Conservation (phyloP, 139 green algal species). For the Picochlorum sp. region DNA sequence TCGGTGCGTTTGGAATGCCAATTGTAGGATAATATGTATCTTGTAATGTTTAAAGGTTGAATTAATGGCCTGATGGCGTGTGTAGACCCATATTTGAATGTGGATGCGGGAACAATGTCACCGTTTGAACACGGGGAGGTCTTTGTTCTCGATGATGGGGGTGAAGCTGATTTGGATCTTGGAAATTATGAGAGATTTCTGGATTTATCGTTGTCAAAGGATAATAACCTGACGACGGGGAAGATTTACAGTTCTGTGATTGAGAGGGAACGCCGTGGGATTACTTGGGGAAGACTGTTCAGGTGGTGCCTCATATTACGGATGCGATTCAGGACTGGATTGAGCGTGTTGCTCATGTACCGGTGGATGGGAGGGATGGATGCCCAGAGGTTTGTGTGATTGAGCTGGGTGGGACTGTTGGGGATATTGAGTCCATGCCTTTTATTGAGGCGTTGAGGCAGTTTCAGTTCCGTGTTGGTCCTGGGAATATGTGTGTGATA, state of each 20-base stretch:
- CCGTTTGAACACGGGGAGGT: constrained; percentile 99
- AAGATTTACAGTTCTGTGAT: constrained; percentile 94
- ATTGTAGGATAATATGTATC: not conserved
- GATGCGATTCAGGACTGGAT: constrained; percentile 98
- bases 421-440: constrained; percentile 97
- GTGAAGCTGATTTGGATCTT: constrained; percentile 95
- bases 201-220: constrained; percentile 85
- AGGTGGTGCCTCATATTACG: constrained; percentile 97
- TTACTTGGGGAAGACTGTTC: constrained; percentile 98
- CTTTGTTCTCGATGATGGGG: constrained; percentile 97
- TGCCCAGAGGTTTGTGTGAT: constrained; percentile 94
- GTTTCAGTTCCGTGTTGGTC: constrained; percentile 79
- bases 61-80: not conserved
- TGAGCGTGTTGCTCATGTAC: constrained; percentile 81
- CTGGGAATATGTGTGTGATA: constrained; percentile 58
- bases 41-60: not conserved
- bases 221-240: constrained; percentile 98
- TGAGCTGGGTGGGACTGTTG: constrained; percentile 96
- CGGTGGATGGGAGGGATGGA: constrained; percentile 75
- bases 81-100: constrained; percentile 98
- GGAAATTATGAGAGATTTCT: constrained; percentile 99
- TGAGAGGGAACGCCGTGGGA: constrained; percentile 89
- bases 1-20: constrained; percentile 50
- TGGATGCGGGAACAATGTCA: constrained; percentile 98
- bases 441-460: constrained; percentile 90